Evolutionary conservation across 768 basidiomycete genomes (phyloP).

Genomic region (Mrakia gelida): DNA sequence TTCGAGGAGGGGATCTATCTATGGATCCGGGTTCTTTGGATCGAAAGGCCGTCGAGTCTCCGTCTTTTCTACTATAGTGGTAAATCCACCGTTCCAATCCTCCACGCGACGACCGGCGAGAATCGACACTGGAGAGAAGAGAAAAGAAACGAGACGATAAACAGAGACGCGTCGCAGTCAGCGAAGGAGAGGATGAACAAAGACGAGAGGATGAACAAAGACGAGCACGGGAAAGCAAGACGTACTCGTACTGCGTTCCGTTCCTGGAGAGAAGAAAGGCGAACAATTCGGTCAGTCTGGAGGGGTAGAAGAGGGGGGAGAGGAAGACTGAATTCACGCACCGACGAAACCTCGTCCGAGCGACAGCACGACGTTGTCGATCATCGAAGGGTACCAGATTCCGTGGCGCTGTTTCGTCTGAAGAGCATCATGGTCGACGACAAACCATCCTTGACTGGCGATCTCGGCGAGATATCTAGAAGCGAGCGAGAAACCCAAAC

Average conservation of each 20-base stretch:
- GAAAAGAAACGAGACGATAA: too few relatives aligned
- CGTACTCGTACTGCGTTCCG: background rate
- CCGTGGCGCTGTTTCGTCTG: background rate
- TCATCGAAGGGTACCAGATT: background rate
- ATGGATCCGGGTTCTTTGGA: too few relatives aligned
- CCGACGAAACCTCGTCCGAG: background rate
- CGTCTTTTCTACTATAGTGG: background rate
- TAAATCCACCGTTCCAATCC: constrained; percentile 6
- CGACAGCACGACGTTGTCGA: background rate
- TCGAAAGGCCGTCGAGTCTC: background rate
- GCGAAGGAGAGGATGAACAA: background rate
- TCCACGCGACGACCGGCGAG: background rate
- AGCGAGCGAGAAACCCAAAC: background rate
- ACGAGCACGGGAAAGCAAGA: background rate
- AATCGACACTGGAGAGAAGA: background rate
- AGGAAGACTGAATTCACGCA: too few relatives aligned
- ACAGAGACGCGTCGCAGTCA: background rate
- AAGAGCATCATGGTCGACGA: background rate
- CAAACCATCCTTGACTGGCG: background rate
- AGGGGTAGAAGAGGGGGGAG: too few relatives aligned
- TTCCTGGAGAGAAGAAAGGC: background rate
- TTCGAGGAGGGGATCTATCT: too few relatives aligned
- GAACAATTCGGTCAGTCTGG: too few relatives aligned
- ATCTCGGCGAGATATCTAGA: background rate
- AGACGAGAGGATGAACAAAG: too few relatives aligned